phyloP scores from a whole-genome alignment of 163 green algal species.

The Scenedesmus sp. region DNA sequence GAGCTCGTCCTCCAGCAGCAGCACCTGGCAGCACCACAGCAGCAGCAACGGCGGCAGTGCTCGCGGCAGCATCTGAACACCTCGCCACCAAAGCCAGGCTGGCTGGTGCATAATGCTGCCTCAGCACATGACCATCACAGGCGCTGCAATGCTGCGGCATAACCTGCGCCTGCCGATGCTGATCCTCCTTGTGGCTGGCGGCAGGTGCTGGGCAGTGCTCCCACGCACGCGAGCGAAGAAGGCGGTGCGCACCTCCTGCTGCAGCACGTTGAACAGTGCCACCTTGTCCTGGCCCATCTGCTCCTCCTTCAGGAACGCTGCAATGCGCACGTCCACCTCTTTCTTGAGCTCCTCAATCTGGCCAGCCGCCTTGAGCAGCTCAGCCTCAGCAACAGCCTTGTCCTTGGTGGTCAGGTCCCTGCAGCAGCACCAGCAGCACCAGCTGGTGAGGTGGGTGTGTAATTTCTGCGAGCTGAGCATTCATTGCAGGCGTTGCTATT shows the following conservation, averaged over 20 bases:
- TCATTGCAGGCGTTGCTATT: no score
- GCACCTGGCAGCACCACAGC: slow-evolving; percentile 52
- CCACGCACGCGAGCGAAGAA: neutral
- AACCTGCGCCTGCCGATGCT: no score
- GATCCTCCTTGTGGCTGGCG: no score
- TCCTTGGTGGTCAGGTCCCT: slow-evolving; percentile 49
- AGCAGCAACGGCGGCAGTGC: neutral
- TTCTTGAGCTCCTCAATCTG: slow-evolving; percentile 65
- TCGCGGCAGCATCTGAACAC: neutral
- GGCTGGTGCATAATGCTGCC: no score
- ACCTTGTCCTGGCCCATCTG: slow-evolving; percentile 77
- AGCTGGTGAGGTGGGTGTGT: neutral
- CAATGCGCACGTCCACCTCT: slow-evolving; percentile 82
- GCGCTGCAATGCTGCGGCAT: no score
- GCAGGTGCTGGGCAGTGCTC: neutral
- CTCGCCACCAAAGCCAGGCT: no score
- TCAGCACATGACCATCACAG: no score
- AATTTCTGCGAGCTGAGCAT: no score
- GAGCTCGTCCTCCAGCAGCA: slow-evolving; percentile 67
- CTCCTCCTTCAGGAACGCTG: slow-evolving; percentile 77
- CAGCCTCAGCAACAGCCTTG: slow-evolving; percentile 21
- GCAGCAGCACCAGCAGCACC: neutral
- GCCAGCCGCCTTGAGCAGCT: neutral
- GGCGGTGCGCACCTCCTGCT: slow-evolving; percentile 38
- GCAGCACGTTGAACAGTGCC: slow-evolving; percentile 60